Conservation (phyloP, 129 eudicot genomes). For the Tagetes patula region DNA sequence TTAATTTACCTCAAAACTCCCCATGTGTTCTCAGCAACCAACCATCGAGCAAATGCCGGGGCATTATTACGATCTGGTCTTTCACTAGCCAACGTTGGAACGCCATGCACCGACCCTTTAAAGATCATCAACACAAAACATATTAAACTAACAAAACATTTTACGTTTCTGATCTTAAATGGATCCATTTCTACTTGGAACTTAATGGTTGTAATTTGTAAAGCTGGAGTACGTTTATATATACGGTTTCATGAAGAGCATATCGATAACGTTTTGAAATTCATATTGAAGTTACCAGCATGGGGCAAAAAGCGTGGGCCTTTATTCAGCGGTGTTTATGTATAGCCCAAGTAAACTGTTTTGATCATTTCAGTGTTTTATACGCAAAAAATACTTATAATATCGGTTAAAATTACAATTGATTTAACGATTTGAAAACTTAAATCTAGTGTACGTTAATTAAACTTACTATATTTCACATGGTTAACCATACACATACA, state of each 20-base stretch:
- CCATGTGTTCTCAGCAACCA: slow-evolving; percentile 84
- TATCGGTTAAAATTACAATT: too few relatives aligned
- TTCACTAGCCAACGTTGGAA: slow-evolving; percentile 34
- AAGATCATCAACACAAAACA: slow-evolving; percentile 30
- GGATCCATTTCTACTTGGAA: slow-evolving; percentile 15
- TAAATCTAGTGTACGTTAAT: too few relatives aligned
- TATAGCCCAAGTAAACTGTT: background rate
- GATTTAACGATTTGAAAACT: too few relatives aligned
- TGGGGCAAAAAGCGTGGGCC: slow-evolving; percentile 7
- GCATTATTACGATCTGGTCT: slow-evolving; percentile 54
- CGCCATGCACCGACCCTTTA: slow-evolving; percentile 41
- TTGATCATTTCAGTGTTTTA: background rate
- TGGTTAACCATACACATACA: too few relatives aligned
- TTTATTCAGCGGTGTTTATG: background rate
- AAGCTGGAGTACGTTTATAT: background rate
- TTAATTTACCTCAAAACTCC: slow-evolving; percentile 70
- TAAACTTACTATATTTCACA: too few relatives aligned
- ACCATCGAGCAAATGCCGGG: slow-evolving; percentile 85
- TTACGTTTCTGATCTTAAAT: slow-evolving; percentile 18
- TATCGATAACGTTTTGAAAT: slow-evolving; percentile 15
- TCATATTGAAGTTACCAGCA: background rate
- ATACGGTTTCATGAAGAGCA: slow-evolving; percentile 13
- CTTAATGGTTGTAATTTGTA: too few relatives aligned
- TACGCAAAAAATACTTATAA: background rate
- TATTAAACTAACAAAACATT: background rate